Conservation (phyloP, 225 moss, liverwort and hornwort genomes). For the Pseudisothecium myosuroides region DNA sequence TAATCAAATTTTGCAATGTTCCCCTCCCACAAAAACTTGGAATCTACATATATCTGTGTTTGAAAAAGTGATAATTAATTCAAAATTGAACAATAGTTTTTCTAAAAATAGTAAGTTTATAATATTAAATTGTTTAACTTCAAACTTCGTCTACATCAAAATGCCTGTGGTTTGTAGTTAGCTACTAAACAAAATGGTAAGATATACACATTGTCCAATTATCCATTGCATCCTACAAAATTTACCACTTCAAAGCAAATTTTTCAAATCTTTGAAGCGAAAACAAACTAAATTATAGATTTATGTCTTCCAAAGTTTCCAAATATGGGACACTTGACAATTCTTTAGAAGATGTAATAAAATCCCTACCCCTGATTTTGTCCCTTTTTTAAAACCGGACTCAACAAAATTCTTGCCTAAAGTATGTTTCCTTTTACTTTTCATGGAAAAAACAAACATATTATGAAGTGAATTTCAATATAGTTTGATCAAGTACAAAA, state of each 20-base stretch:
- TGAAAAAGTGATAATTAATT: no score
- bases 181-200: not conserved
- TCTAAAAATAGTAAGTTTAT: not conserved
- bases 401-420: not conserved
- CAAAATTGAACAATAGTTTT: not conserved
- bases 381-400: accelerated
- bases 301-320: no score
- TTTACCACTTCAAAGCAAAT: not conserved
- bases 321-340: not conserved
- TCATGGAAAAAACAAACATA: no score
- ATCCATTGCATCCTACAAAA: no score
- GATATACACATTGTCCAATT: no score
- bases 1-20: not conserved
- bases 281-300: not conserved
- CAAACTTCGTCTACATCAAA: no score
- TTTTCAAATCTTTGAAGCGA: not conserved
- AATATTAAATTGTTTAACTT: not conserved
- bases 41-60: not conserved
- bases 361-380: no score
- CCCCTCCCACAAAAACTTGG: not conserved
- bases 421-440: not conserved
- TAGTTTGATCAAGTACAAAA: no score
- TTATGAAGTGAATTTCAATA: no score
- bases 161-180: no score
- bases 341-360: not conserved